Base-by-base conservation (phyloP, 129 eudicot genomes). In the Sambucus nigra region DNA sequence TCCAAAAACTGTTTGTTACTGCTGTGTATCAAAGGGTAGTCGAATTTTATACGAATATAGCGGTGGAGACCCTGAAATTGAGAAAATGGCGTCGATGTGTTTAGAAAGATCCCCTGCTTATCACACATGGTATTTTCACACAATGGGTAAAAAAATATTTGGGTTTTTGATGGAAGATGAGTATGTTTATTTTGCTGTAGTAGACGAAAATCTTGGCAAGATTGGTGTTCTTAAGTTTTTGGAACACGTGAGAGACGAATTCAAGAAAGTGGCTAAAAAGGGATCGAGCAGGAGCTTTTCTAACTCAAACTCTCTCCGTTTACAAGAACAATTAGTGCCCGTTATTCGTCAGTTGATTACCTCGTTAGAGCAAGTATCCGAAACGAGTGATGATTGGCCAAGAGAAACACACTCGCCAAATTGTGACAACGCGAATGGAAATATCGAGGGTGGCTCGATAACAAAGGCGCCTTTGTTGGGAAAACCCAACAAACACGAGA, bases 401-500 rank as follows among this genome's bases (percentile, higher is more conserved):
- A 28, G 11, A 20, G 47, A 59, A 28, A 31, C 49, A n/a, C 73
- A 74, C 5, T 78, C 71, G 1, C 69, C 81, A 8, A 47, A 55
- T 35, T 21, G 60, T 29, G 46, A 62, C 42, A 67, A 44, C n/a
- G 59, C 47, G 29, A 65, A 44, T 53, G 71, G 78, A 14, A 70
- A 63, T 24, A 42, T n/a, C 27, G 91, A 75, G 56, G 64, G 41
- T 18, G 76, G 61, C n/a, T 63, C 27, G 52, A 80, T 81, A 1
- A 72, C 95, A 0, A 86, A 71, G 70, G 93, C 93, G 7, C 95
- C 87, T 3, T 78, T 86, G 51, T 59, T 86, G 60, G 93, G 87
- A 23, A 86, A 76, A 45, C 53, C 76, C 15, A 66, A 70, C 58
- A 75, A 73, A 32, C 74, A 73, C 10, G 86, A 81, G 3, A 79